Evolutionary conservation across 2,329 filamentous ascomycete genomes (phyloP).

Genomic region (Botrytis elliptica): DNA sequence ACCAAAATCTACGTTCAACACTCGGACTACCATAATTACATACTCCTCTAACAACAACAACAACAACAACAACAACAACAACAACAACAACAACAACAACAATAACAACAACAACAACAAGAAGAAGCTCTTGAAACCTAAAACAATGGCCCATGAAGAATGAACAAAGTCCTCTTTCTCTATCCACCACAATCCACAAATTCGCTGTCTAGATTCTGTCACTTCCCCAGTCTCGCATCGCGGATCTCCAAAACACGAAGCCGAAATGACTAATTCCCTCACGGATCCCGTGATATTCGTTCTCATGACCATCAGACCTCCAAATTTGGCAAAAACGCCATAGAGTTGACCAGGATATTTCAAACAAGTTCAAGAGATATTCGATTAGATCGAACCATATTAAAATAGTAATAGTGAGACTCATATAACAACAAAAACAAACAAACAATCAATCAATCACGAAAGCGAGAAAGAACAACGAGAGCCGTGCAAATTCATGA

Average conservation of each 20-base stretch:
- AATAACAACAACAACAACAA: not conserved
- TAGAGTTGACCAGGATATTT: not conserved
- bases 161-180: not conserved
- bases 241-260: not conserved
- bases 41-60: not conserved
- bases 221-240: not conserved
- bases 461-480: not conserved
- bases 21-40: not conserved
- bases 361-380: not conserved
- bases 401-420: not conserved
- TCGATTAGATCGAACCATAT: not conserved
- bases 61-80: not conserved
- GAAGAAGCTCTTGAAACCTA: not conserved
- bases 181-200: constrained; percentile 1
- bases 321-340: not conserved
- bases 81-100: not conserved
- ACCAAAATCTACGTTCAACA: not conserved
- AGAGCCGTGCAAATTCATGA: not conserved
- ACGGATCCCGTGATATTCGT: constrained; percentile 12
- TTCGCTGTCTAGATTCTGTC: not conserved
- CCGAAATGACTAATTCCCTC: not conserved
- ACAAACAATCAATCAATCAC: not conserved
- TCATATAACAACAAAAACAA: not conserved
- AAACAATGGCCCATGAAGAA: not conserved
- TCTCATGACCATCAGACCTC: constrained; percentile 7